Conservation (phyloP, 768 basidiomycete genomes). For the Suillus subluteus region DNA sequence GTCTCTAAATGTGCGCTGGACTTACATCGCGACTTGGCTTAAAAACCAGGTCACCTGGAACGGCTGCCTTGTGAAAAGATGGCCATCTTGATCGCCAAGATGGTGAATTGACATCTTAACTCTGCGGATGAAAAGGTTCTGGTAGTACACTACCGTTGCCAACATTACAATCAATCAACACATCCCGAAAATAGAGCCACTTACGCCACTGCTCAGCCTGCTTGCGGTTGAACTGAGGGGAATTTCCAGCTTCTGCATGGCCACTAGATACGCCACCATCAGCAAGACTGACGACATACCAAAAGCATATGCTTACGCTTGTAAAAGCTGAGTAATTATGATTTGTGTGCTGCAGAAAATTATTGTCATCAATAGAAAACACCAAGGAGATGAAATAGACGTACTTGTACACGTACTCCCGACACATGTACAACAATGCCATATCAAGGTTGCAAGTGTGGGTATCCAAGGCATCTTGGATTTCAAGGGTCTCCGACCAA, state of each 20-base stretch:
- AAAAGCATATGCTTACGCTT: slow-evolving; percentile 50
- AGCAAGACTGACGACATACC: background rate
- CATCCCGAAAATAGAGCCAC: slow-evolving; percentile 32
- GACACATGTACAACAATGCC: slow-evolving; percentile 63
- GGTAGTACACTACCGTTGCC: slow-evolving; percentile 59
- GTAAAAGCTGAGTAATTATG: slow-evolving; percentile 63
- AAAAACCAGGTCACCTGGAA: slow-evolving; percentile 75
- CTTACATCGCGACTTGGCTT: slow-evolving; percentile 66
- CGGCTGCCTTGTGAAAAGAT: slow-evolving; percentile 67
- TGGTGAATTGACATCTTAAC: slow-evolving; percentile 58
- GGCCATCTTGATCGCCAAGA: slow-evolving; percentile 51
- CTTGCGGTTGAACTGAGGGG: slow-evolving; percentile 66
- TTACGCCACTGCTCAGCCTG: slow-evolving; percentile 82
- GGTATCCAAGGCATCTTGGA: slow-evolving; percentile 67
- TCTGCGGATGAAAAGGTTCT: slow-evolving; percentile 65
- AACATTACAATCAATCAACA: slow-evolving; percentile 5
- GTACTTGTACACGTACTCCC: slow-evolving; percentile 78
- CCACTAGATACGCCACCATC: slow-evolving; percentile 37
- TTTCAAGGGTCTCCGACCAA: slow-evolving; percentile 65
- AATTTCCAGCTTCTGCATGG: slow-evolving; percentile 50
- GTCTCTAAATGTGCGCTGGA: slow-evolving; percentile 18
- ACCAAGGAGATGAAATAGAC: slow-evolving; percentile 28
- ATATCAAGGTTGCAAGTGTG: slow-evolving; percentile 77
- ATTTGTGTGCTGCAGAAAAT: slow-evolving; percentile 57
- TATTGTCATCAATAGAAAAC: slow-evolving; percentile 7